Evolutionary conservation across 768 basidiomycete genomes (phyloP).

Genomic region (Mycena leptocephala): DNA sequence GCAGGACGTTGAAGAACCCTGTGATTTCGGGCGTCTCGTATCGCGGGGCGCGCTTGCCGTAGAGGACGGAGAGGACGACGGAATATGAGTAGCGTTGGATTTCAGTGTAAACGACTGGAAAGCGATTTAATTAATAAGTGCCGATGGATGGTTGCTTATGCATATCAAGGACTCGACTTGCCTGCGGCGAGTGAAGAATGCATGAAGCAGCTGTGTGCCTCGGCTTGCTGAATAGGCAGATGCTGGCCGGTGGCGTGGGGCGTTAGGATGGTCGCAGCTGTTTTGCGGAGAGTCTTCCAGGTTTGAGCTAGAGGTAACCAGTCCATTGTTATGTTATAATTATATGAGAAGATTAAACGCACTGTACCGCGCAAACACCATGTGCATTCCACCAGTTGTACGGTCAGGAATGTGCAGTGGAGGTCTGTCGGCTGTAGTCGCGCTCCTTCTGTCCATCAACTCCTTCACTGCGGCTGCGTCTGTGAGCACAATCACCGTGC

Average conservation of each 20-base stretch:
- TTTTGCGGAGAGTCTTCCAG: constrained; percentile 37
- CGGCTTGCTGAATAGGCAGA: constrained; percentile 46
- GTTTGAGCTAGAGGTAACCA: neutral
- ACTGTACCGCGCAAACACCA: neutral
- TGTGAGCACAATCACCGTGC: constrained; percentile 43
- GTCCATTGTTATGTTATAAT: neutral
- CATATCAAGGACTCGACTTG: neutral
- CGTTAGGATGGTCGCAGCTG: constrained; percentile 35
- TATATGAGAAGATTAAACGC: neutral
- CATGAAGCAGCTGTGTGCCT: constrained; percentile 48
- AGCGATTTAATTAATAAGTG: neutral
- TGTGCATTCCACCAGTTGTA: constrained; percentile 10
- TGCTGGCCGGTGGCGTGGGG: constrained; percentile 35
- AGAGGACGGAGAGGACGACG: constrained; percentile 29
- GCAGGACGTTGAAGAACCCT: constrained; percentile 11
- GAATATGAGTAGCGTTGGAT: constrained; percentile 33
- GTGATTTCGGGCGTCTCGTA: constrained; percentile 25
- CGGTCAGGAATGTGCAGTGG: constrained; percentile 33
- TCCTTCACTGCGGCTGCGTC: constrained; percentile 40
- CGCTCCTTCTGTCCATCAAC: constrained; percentile 46
- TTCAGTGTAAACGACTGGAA: constrained; percentile 42
- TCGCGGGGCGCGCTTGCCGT: constrained; percentile 32
- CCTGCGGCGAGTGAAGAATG: constrained; percentile 45
- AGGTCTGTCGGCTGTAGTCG: constrained; percentile 43
- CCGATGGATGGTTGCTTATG: neutral